A percentile compares a stretch with the other conserved stretches of the same genome.
These are phyloP conservation scores for Meredithiella fracta DNA, from an alignment of 2,329 filamentous ascomycete genomes.

Conservation along the genomic window DNA sequence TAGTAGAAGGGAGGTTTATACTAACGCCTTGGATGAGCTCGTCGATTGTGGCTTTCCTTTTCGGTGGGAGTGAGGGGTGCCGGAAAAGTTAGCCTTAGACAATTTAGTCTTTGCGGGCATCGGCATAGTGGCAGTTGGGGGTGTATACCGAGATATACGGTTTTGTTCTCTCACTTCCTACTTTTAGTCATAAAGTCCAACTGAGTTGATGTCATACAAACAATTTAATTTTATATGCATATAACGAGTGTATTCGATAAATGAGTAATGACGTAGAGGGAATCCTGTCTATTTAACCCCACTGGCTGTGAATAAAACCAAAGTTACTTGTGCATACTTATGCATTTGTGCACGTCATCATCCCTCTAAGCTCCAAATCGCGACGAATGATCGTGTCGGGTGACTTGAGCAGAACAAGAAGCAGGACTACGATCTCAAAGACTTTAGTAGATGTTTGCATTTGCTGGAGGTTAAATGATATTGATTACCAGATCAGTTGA, in stretches of 20 bases:
- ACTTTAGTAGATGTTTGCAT: too few species aligned
- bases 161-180: too few species aligned
- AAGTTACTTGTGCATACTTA: not conserved
- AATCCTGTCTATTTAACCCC: not conserved
- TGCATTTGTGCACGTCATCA: not conserved
- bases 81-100: not conserved
- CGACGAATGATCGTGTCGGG: not conserved
- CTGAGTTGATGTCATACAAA: constrained; percentile 6
- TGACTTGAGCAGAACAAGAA: too few species aligned
- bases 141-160: too few species aligned
- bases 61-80: constrained; percentile 6
- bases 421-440: too few species aligned
- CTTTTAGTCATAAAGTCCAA: too few species aligned
- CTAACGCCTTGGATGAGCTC: constrained; percentile 40
- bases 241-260: not conserved
- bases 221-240: constrained; percentile 7
- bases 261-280: not conserved
- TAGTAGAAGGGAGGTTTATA: constrained; percentile 8
- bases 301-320: too few species aligned
- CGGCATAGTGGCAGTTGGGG: not conserved
- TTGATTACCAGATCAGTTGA: too few species aligned
- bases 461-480: too few species aligned
- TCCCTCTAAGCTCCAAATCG: not conserved
- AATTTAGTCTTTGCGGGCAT: not conserved
- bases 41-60: constrained; percentile 23